Conservation (phyloP, 352 stramenopile genomes). For the Globisporangium paddicum region DNA sequence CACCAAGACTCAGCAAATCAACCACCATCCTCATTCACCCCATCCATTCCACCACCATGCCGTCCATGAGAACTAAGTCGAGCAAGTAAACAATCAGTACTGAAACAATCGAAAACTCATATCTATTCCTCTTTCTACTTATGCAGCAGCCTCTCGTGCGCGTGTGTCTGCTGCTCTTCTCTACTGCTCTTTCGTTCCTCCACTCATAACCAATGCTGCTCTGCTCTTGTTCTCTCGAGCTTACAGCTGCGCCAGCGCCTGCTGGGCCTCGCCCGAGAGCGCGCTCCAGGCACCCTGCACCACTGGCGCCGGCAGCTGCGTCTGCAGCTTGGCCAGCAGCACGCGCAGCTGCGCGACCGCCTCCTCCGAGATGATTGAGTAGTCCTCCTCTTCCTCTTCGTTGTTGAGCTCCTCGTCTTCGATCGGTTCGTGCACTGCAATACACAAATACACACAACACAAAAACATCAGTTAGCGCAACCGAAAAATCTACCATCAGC, state of each 20-base stretch:
- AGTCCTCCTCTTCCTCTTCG: slow-evolving; percentile 68
- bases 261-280: slow-evolving; percentile 67
- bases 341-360: slow-evolving; percentile 49
- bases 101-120: slow-evolving; percentile 5
- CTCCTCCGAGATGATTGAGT: slow-evolving; percentile 64
- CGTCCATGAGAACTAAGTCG: not conserved
- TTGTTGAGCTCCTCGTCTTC: slow-evolving; percentile 42
- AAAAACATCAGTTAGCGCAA: slow-evolving; percentile 11
- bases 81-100: not conserved
- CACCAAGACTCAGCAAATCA: not conserved
- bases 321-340: slow-evolving; percentile 62
- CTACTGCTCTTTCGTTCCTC: not conserved
- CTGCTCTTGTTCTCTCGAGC: not conserved
- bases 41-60: not conserved
- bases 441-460: slow-evolving; percentile 6
- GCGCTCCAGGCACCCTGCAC: slow-evolving; percentile 67
- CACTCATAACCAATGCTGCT: not conserved
- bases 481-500: slow-evolving; percentile 5
- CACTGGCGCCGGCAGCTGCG: slow-evolving; percentile 48
- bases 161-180: too few relatives aligned
- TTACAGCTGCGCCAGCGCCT: slow-evolving; percentile 63
- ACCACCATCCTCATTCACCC: not conserved
- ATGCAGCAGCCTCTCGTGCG: not conserved
- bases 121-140: slow-evolving; percentile 7
- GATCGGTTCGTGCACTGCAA: slow-evolving; percentile 52